phyloP scores from a whole-genome alignment of 441 rosid species.

The Erodium texanum region DNA sequence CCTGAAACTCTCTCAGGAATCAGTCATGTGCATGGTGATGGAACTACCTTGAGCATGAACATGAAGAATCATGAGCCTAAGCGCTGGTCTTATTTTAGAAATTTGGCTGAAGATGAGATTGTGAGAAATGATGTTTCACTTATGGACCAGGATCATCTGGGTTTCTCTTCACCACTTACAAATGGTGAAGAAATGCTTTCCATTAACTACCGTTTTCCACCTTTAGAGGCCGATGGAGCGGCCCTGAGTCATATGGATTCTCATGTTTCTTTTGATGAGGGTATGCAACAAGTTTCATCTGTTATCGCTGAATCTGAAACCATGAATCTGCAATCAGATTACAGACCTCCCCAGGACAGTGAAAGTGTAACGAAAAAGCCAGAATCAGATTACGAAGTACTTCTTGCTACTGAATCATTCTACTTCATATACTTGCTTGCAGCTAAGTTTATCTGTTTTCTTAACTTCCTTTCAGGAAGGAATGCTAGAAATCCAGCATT shows the following conservation, averaged over 20 bases:
- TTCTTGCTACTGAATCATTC: slow-evolving; percentile 13
- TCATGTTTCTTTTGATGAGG: slow-evolving; percentile 35
- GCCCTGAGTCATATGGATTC: slow-evolving; percentile 32
- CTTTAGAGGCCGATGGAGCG: slow-evolving; percentile 39
- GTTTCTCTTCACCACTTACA: slow-evolving; percentile 39
- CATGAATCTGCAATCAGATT: slow-evolving; percentile 30
- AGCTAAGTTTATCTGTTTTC: background rate
- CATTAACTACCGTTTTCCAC: slow-evolving; percentile 49
- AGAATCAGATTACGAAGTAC: slow-evolving; percentile 53
- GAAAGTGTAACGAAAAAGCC: slow-evolving; percentile 37
- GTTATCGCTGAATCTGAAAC: slow-evolving; percentile 27
- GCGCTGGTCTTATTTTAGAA: slow-evolving; percentile 65
- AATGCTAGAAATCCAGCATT: slow-evolving; percentile 38
- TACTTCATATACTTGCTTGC: slow-evolving; percentile 5
- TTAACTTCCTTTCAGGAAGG: slow-evolving; percentile 31
- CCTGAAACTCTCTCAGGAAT: slow-evolving; percentile 32
- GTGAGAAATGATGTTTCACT: slow-evolving; percentile 41
- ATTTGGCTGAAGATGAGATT: slow-evolving; percentile 54
- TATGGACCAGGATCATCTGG: slow-evolving; percentile 52
- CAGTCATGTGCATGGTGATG: slow-evolving; percentile 34
- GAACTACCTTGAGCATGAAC: slow-evolving; percentile 49
- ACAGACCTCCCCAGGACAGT: slow-evolving; percentile 35
- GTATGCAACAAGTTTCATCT: slow-evolving; percentile 32
- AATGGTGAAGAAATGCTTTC: slow-evolving; percentile 37
- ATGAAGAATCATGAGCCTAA: slow-evolving; percentile 51